Evolutionary conservation across 495 filamentous ascomycete genomes (phyloP).

Genomic region (Glonium stellatum): DNA sequence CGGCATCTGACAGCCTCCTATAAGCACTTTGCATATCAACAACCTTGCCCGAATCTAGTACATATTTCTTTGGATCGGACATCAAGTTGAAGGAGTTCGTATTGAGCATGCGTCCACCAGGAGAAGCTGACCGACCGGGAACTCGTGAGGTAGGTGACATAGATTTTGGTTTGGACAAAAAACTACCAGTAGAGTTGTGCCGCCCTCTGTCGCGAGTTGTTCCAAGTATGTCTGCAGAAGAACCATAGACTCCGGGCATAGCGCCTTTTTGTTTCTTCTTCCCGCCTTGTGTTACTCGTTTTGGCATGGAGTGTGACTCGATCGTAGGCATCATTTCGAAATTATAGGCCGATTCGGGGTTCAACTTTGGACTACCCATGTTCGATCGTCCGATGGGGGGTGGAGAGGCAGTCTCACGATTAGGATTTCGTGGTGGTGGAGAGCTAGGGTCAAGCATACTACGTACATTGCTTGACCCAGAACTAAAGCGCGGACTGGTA

Average conservation of each 20-base stretch:
- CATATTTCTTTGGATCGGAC: constrained; percentile 36
- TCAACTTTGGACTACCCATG: constrained; percentile 16
- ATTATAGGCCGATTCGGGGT: constrained; percentile 30
- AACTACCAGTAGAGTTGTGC: constrained; percentile 44
- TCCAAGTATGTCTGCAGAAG: constrained; percentile 37
- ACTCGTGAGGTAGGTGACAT: constrained; percentile 52
- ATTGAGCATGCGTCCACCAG: constrained; percentile 41
- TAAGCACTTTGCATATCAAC: constrained; percentile 55
- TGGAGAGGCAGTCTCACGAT: neutral
- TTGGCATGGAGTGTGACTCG: constrained; percentile 30
- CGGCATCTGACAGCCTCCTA: constrained; percentile 59
- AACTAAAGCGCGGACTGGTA: neutral
- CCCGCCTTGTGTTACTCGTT: constrained; percentile 32
- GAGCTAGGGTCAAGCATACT: constrained; percentile 26
- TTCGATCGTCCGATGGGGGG: neutral
- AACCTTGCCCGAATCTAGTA: constrained; percentile 46
- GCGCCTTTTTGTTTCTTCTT: constrained; percentile 27
- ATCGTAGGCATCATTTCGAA: constrained; percentile 34
- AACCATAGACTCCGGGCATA: constrained; percentile 41
- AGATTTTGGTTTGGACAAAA: constrained; percentile 46
- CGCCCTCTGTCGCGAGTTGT: constrained; percentile 36
- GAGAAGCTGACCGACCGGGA: constrained; percentile 54
- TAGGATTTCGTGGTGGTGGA: constrained; percentile 17
- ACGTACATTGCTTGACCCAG: constrained; percentile 10
- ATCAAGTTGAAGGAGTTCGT: constrained; percentile 36